Evolutionary conservation across 768 basidiomycete genomes (phyloP).

Genomic region (Naganishia friedmannii): DNA sequence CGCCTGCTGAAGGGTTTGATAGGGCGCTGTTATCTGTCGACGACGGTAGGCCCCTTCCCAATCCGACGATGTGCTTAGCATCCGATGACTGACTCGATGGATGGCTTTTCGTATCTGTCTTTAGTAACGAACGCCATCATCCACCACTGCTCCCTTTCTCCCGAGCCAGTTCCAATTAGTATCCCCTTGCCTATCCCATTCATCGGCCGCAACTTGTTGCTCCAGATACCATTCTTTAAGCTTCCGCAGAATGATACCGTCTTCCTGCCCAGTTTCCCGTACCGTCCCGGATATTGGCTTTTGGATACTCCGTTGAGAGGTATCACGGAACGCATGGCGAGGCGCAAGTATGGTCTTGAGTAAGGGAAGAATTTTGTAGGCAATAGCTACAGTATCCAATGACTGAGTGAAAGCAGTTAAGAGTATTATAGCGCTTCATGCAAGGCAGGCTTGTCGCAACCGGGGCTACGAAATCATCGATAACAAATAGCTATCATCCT

Average conservation of each 20-base stretch:
- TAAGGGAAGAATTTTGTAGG: background rate
- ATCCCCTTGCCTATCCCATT: conserved; percentile 16
- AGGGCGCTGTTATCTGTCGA: conserved; percentile 25
- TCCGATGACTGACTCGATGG: background rate
- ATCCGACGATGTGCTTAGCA: background rate
- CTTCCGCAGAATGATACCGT: conserved; percentile 28
- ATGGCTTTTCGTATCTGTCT: background rate
- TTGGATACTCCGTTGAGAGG: conserved; percentile 27
- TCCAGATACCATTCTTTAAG: conserved; percentile 29
- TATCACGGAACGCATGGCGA: conserved; percentile 23
- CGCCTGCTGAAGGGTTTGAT: conserved; percentile 25
- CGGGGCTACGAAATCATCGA: too few species aligned
- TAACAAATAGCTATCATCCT: too few species aligned
- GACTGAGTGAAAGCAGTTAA: background rate
- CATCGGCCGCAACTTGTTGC: background rate
- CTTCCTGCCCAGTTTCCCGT: conserved; percentile 30
- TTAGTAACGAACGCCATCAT: conserved; percentile 32
- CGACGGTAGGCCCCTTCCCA: conserved; percentile 22
- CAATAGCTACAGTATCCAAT: background rate
- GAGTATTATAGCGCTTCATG: background rate
- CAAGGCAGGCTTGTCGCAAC: background rate
- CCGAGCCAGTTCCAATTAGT: conserved; percentile 9
- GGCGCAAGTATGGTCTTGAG: conserved; percentile 34
- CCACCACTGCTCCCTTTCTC: conserved; percentile 29
- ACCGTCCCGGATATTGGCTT: conserved; percentile 30